Conservation (phyloP, 2,329 filamentous ascomycete genomes). For the Zopfia rhizophila region DNA sequence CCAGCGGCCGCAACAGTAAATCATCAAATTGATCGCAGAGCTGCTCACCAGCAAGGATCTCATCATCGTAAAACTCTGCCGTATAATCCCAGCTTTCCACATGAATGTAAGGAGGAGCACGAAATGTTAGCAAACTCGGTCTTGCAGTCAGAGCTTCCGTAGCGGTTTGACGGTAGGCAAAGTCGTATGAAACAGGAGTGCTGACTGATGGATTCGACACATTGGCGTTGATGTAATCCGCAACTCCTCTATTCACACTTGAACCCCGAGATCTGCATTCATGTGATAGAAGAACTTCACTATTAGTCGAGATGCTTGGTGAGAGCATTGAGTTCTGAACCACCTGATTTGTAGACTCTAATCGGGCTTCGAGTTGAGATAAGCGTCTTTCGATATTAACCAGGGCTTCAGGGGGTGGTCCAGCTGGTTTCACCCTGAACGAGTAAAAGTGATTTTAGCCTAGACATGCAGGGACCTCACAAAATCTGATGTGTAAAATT, state of each 20-base stretch:
- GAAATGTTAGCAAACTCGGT: slow-evolving; percentile 35
- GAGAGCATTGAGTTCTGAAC: slow-evolving; percentile 26
- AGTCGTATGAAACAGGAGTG: slow-evolving; percentile 31
- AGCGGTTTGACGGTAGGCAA: slow-evolving; percentile 37
- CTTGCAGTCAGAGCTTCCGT: slow-evolving; percentile 36
- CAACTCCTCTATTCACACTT: slow-evolving; percentile 27
- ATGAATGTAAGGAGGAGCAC: slow-evolving; percentile 32
- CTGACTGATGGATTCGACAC: slow-evolving; percentile 24
- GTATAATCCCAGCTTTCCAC: slow-evolving; percentile 43
- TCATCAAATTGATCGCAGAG: slow-evolving; percentile 36
- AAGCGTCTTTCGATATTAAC: slow-evolving; percentile 35
- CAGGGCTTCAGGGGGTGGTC: slow-evolving; percentile 29
- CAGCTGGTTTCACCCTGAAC: slow-evolving; percentile 22
- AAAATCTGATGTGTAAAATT: neutral
- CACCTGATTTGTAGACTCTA: slow-evolving; percentile 31
- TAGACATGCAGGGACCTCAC: neutral
- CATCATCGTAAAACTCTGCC: slow-evolving; percentile 40
- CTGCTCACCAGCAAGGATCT: slow-evolving; percentile 35
- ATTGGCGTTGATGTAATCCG: slow-evolving; percentile 20
- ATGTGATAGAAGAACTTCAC: slow-evolving; percentile 19
- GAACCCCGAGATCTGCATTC: slow-evolving; percentile 24
- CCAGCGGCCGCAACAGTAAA: slow-evolving; percentile 20
- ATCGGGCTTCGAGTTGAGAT: slow-evolving; percentile 32
- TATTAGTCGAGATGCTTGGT: slow-evolving; percentile 27
- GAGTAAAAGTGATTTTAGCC: neutral